Evolutionary conservation across 345 rosid species (phyloP), one percentile per base, ranked within the genome.

Genomic region (Syzygium grande): DNA sequence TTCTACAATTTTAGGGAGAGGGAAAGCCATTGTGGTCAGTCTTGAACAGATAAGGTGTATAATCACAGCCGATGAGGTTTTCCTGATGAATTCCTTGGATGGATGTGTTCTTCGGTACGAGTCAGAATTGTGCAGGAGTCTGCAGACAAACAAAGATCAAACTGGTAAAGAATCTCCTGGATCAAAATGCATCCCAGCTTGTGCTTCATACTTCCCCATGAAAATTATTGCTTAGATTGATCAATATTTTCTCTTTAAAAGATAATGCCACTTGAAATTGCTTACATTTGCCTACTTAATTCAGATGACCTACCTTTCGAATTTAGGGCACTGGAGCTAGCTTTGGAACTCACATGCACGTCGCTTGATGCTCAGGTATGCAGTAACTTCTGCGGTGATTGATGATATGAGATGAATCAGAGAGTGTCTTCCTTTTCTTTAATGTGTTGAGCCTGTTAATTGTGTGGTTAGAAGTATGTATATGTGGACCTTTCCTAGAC

Each of bases 301-400:
- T 87, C 95, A 98, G 99, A 98, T 93, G 98, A 98, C 93, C 92
- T 98, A 87, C 99, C 99, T 38, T 98, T 98, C 91, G 99, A 98
- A 86, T 96, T 98, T 89, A 95, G 93, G 91, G 98, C 99, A 46
- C 92, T 98, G 89, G 99, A 98, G 91, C 87, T 98, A 92, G 98
- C 98, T 89, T 92, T 98, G 94, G 99, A 98, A 83, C 59, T 96
- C 84, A 93, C 98, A 85, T 98, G 99, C 95, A 92, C 91, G 92
- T 94, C 97, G 86, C 94, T 98, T 91, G 98, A 96, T 93, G 92
- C 95, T 78, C 98, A 96, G 98, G 99, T 96, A 87, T 85, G 51
- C 51, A 73, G 84, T 34, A 63, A 63, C 55, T 65, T 43, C 52
- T 86, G 55, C 87, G 46, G 14, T 65, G 84, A 65, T 51, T 65